These are phyloP conservation scores for Pueraria montana DNA, from an alignment of 306 rosid species.

Conservation along the genomic window DNA sequence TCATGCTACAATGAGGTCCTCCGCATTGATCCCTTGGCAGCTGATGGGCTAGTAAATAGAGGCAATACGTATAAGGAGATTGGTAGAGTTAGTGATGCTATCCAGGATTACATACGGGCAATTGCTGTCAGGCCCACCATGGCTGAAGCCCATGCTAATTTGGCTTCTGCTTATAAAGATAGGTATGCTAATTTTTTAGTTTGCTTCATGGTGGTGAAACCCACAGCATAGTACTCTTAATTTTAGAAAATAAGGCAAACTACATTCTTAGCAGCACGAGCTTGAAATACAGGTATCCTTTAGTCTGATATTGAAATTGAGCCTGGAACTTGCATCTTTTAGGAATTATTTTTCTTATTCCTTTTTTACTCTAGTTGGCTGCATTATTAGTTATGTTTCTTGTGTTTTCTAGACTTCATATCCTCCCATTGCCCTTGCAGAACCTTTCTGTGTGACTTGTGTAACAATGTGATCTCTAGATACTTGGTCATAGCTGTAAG, in stretches of 20 bases:
- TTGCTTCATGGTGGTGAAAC: conserved; percentile 4
- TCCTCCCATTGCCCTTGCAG: background rate
- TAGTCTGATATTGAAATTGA: background rate
- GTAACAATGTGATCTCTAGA: conserved; percentile 4
- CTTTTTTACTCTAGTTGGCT: background rate
- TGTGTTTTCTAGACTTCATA: background rate
- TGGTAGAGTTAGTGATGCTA: conserved; percentile 96
- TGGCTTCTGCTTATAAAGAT: conserved; percentile 99
- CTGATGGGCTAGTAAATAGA: conserved; percentile 98
- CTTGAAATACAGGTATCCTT: conserved; percentile 11
- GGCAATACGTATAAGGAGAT: conserved; percentile 99
- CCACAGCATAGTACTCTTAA: background rate
- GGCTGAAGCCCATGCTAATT: conserved; percentile 99
- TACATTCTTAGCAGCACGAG: background rate
- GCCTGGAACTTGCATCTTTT: background rate
- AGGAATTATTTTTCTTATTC: conserved; percentile 17
- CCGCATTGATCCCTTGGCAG: conserved; percentile 98
- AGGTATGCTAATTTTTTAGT: conserved; percentile 60
- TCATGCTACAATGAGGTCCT: conserved; percentile 98
- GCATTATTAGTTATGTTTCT: background rate
- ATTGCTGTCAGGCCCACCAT: conserved; percentile 83
- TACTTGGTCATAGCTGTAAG: conserved; percentile 17
- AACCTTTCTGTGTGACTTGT: conserved; percentile 10
- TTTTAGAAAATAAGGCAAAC: background rate
- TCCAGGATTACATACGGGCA: conserved; percentile 88